Base-by-base conservation (phyloP, 1,139 yeast genomes). In the Hansenula anomala region DNA sequence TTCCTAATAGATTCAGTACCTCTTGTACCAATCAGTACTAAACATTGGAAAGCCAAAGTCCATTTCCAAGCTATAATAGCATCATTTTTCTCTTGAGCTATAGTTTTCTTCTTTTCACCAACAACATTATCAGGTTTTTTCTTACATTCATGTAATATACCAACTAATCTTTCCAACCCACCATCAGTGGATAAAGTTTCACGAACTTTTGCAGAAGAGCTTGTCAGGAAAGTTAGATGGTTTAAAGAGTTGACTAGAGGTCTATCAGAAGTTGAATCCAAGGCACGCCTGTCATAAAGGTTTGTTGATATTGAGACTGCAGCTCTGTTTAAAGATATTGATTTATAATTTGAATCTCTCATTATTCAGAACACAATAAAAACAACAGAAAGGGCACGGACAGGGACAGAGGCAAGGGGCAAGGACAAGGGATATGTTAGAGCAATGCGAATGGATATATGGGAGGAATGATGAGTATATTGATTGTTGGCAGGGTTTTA, bases 191-290 rank as follows among this genome's bases (percentile, higher is more conserved):
- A 76, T 33, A 92, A 69, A 0, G 96, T 88, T 54, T 92, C 97
- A 37, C 98, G 71, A 4, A 92, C 96, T 55, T 90, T 83, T 27
- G 89, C 84, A 49, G 89, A 82, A 13, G 95, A 81, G 2, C 95
- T 83, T 1, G 94, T 88, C 34, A 92, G 71, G 56, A 83, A 87
- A 1, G 96, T 88, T 41, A 92, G 70, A 63, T 89, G 95, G 60
- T 92, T 90, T 49, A 92, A 67, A 10, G 97, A 87, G 67, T 88
- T 89, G 40, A 92, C 95, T 46, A 92, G 71, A 0, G 98, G 97
- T 49, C 85, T 78, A 57, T 87, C 94, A 22, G 89, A 78, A 2
- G 96, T 84, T 44, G 90, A 87, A 59, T 92, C 98, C 42, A 92
- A 70, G 0, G 97, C 97, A 38, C 97, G 67, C 47, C 97, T 67